A percentile compares a stretch with the other conserved stretches of the same genome.
Evolutionary conservation across 441 rosid species (phyloP).

Genomic region (Theobroma grandiflorum): DNA sequence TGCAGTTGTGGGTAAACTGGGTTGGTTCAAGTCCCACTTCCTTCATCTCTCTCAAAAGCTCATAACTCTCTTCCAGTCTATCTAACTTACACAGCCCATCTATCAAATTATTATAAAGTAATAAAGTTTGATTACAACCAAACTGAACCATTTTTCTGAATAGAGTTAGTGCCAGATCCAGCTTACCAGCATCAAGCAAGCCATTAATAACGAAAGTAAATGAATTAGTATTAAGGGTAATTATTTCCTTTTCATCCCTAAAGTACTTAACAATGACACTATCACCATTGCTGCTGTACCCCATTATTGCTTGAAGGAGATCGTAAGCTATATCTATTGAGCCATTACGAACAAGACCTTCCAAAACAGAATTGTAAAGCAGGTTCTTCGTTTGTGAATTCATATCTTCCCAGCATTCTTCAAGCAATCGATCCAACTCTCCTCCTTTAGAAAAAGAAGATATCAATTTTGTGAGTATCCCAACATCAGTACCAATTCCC

Average conservation of each 20-base stretch:
- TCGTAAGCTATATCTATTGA: slow-evolving; percentile 58
- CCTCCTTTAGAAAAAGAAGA: slow-evolving; percentile 62
- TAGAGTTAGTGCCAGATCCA: slow-evolving; percentile 69
- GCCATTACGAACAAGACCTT: slow-evolving; percentile 46
- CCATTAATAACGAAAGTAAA: slow-evolving; percentile 60
- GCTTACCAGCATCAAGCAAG: slow-evolving; percentile 53
- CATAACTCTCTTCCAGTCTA: slow-evolving; percentile 69
- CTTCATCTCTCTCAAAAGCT: slow-evolving; percentile 69
- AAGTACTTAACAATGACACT: slow-evolving; percentile 42
- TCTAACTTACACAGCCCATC: slow-evolving; percentile 70
- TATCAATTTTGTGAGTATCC: slow-evolving; percentile 61
- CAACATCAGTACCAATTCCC: slow-evolving; percentile 63
- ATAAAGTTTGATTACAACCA: slow-evolving; percentile 48
- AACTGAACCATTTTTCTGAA: slow-evolving; percentile 56
- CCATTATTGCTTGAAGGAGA: slow-evolving; percentile 53
- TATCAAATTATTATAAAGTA: slow-evolving; percentile 65
- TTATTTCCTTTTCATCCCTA: slow-evolving; percentile 42
- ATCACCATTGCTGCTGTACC: slow-evolving; percentile 34
- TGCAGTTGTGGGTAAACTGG: slow-evolving; percentile 68
- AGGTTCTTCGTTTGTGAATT: slow-evolving; percentile 53
- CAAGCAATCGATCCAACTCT: slow-evolving; percentile 46
- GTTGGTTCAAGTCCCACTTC: slow-evolving; percentile 65
- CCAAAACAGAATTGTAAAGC: slow-evolving; percentile 61
- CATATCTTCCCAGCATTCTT: slow-evolving; percentile 51
- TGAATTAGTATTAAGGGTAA: slow-evolving; percentile 51